Conservation (phyloP, 2,329 filamentous ascomycete genomes). For the Microcyclospora tardicrescens region DNA sequence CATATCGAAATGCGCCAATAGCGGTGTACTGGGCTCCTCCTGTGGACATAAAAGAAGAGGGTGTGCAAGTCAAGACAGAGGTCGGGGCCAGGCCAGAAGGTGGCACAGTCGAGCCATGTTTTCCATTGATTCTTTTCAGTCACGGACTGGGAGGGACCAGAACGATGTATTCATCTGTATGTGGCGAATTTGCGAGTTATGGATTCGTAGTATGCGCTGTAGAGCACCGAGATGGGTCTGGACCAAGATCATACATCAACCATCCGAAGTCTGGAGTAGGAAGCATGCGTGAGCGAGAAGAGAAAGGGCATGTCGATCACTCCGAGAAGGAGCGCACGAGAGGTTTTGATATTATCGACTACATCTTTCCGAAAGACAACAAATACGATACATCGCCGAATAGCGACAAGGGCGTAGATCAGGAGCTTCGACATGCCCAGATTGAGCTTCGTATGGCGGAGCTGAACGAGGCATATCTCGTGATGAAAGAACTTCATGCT, state of each 20-base stretch:
- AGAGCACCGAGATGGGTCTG: constrained; percentile 53
- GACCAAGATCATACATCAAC: constrained; percentile 49
- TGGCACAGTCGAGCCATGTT: constrained; percentile 31
- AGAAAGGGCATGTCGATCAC: constrained; percentile 15
- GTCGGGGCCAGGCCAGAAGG: constrained; percentile 27
- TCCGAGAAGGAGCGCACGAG: constrained; percentile 10
- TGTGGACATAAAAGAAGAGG: constrained; percentile 29
- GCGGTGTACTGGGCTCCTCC: constrained; percentile 38
- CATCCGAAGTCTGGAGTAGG: constrained; percentile 30
- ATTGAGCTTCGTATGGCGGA: constrained; percentile 51
- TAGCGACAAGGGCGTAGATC: constrained; percentile 48
- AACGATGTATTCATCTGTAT: constrained; percentile 50
- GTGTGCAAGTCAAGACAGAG: constrained; percentile 29
- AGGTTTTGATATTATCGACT: constrained; percentile 32
- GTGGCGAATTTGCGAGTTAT: constrained; percentile 53
- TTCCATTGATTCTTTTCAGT: constrained; percentile 53
- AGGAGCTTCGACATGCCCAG: constrained; percentile 46
- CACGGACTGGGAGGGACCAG: constrained; percentile 53
- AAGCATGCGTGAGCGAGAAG: constrained; percentile 21
- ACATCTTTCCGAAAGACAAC: constrained; percentile 48
- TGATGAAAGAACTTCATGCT: constrained; percentile 42
- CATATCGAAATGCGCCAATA: constrained; percentile 47
- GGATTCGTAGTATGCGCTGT: constrained; percentile 52
- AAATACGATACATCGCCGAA: constrained; percentile 36
- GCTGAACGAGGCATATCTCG: constrained; percentile 48